phyloP scores from a whole-genome alignment of 2,329 filamentous ascomycete species.

The Fusarium goolgardi region DNA sequence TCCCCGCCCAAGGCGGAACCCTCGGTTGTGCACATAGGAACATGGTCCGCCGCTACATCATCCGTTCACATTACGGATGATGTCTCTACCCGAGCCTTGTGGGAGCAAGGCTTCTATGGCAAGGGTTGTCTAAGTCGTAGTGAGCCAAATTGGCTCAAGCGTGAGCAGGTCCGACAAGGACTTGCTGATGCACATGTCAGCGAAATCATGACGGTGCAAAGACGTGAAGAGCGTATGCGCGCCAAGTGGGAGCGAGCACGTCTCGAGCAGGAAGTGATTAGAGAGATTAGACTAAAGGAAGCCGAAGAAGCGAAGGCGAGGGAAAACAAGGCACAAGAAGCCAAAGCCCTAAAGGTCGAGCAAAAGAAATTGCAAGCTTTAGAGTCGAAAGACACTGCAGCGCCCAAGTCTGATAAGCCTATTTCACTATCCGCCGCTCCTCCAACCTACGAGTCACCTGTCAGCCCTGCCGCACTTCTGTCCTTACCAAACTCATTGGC shows the following conservation, averaged over 20 bases:
- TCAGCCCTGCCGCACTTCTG: slow-evolving; percentile 60
- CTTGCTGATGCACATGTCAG: slow-evolving; percentile 75
- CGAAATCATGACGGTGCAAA: slow-evolving; percentile 80
- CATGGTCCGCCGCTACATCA: slow-evolving; percentile 83
- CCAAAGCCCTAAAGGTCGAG: slow-evolving; percentile 30
- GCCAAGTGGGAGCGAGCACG: slow-evolving; percentile 94
- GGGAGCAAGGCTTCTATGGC: slow-evolving; percentile 98
- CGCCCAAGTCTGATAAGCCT: slow-evolving; percentile 10
- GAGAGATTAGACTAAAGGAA: slow-evolving; percentile 69
- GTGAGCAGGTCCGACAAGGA: slow-evolving; percentile 79
- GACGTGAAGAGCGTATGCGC: slow-evolving; percentile 82
- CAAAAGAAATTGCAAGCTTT: slow-evolving; percentile 10
- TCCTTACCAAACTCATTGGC: slow-evolving; percentile 66
- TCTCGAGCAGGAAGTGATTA: slow-evolving; percentile 84
- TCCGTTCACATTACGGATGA: slow-evolving; percentile 87
- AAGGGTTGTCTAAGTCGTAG: slow-evolving; percentile 93
- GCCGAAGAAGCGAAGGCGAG: slow-evolving; percentile 49
- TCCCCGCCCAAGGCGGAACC: slow-evolving; percentile 74
- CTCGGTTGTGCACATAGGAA: slow-evolving; percentile 73
- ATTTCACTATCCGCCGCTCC: slow-evolving; percentile 6
- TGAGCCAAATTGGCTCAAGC: slow-evolving; percentile 91
- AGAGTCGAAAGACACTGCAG: slow-evolving; percentile 11
- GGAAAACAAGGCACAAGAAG: slow-evolving; percentile 36
- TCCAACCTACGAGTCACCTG: slow-evolving; percentile 50
- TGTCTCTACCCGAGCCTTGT: slow-evolving; percentile 80